These are phyloP conservation scores for Eimeria falciformis DNA, from an alignment of 169 alveolate genomes.

Conservation along the genomic window DNA sequence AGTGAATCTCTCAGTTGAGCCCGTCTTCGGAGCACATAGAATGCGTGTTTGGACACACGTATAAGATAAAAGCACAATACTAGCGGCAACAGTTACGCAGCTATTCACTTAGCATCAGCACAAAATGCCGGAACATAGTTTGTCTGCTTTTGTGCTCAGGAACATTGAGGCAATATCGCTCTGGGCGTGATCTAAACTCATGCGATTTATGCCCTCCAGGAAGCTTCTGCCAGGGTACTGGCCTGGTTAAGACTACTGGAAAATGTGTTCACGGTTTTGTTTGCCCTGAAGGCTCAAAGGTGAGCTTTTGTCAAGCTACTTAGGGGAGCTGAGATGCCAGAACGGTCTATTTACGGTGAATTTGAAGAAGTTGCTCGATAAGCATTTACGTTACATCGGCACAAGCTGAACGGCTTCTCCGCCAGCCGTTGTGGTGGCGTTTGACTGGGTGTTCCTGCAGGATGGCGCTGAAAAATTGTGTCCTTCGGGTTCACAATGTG, in stretches of 20 bases:
- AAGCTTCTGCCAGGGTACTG: neutral
- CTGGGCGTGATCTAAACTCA: constrained; percentile 4
- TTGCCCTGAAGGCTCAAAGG: constrained; percentile 39
- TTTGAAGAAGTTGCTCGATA: neutral
- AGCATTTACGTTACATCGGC: neutral
- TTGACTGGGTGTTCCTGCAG: neutral
- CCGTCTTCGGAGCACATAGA: neutral
- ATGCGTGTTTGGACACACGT: neutral
- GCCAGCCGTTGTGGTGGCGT: neutral
- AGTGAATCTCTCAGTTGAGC: neutral
- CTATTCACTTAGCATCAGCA: neutral
- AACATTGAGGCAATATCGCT: constrained; percentile 19
- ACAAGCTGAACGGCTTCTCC: neutral
- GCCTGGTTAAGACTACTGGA: neutral
- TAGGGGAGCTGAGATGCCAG: neutral
- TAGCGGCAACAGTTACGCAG: neutral
- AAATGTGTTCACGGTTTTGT: constrained; percentile 9
- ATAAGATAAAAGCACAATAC: too few species aligned
- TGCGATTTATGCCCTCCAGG: constrained; percentile 48
- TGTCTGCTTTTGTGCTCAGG: constrained; percentile 23
- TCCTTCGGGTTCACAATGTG: constrained; percentile 51
- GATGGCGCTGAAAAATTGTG: constrained; percentile 8
- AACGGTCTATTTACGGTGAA: neutral
- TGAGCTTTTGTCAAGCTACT: neutral
- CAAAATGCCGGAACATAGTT: too few species aligned